Evolutionary conservation across 2,329 filamentous ascomycete genomes (phyloP), one percentile per base, ranked within the genome.

Genomic region (Colletotrichum navitas): DNA sequence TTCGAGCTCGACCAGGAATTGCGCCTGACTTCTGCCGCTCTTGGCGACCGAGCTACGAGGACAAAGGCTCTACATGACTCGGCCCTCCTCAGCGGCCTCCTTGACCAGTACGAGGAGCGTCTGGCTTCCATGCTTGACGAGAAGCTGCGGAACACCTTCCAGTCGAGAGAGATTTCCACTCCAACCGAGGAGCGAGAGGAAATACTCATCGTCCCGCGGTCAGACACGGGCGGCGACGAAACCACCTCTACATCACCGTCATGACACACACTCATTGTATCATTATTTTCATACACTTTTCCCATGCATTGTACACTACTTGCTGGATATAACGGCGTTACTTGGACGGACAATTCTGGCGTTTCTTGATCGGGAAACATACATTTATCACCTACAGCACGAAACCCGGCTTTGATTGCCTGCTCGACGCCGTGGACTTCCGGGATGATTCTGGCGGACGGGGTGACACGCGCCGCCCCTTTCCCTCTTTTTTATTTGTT

Each of bases 101-200:
- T 95, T 10, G 93, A 94, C 75, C 89, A 93, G 80, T 94, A 94
- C 76, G 93, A 91, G 2, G 91, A 94, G 76, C 86, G 90, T 71
- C 83, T 95, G 59, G 89, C 94, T 7, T 89, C 85, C 56, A 85
- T 94, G 80, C 85, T 95, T 55, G 92, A 94, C 74, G 90, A 94
- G 79, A 93, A 92, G 79, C 85, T 94, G 62, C 83, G 86, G 58
- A 80, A 90, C 43, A 85, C 78, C 12, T 82, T 76, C 78, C 81
- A 45, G 77, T 76, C 67, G 77, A 80, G 69, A 74, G 76, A 65
- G 74, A 63, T 73, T 74, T 36, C 76, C 77, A 59, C 79, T 77
- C 51, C 76, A 75, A 68, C 83, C 79, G 65, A 77, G 77, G 36
- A 80, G 79, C 41, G 80, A 77, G 61, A 80, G 79, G 45, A 79